These are phyloP conservation scores for Paramecium sexaurelia DNA, from an alignment of 73 alveolate genomes.

Conservation along the genomic window DNA sequence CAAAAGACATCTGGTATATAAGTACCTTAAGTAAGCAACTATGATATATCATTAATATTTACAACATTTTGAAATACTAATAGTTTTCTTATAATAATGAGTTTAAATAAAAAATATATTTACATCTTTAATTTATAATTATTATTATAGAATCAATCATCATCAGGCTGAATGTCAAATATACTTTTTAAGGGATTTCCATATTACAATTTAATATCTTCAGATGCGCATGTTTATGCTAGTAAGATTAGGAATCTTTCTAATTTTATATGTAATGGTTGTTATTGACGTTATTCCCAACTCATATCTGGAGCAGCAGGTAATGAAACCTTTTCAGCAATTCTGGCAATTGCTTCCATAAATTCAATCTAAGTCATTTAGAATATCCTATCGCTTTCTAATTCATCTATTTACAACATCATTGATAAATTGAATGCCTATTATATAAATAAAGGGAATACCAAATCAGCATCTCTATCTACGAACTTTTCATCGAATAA, in stretches of 20 bases:
- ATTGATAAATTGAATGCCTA: slow-evolving; percentile 73
- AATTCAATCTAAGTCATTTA: slow-evolving; percentile 74
- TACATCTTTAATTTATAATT: neutral
- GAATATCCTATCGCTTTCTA: slow-evolving; percentile 72
- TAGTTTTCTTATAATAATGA: neutral
- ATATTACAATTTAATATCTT: neutral
- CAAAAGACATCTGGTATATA: slow-evolving; percentile 29
- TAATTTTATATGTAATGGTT: slow-evolving; percentile 28
- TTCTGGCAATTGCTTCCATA: slow-evolving; percentile 80
- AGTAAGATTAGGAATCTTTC: neutral
- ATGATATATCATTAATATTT: neutral
- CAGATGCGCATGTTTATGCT: slow-evolving; percentile 54
- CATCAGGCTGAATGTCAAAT: slow-evolving; percentile 8
- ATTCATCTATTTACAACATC: slow-evolving; percentile 80
- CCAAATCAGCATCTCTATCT: slow-evolving; percentile 72
- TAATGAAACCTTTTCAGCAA: slow-evolving; percentile 70
- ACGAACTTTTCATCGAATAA: slow-evolving; percentile 78
- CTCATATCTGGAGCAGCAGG: slow-evolving; percentile 39
- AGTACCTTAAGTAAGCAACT: slow-evolving; percentile 7
- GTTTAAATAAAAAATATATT: neutral
- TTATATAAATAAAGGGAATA: neutral
- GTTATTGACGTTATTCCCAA: slow-evolving; percentile 28
- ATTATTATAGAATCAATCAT: neutral
- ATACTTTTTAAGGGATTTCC: slow-evolving; percentile 25
- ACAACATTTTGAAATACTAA: neutral